Evolutionary conservation across 1,139 yeast genomes (phyloP), one percentile per base, ranked within the genome.

Genomic region (Scheffersomyces illinoinensis): DNA sequence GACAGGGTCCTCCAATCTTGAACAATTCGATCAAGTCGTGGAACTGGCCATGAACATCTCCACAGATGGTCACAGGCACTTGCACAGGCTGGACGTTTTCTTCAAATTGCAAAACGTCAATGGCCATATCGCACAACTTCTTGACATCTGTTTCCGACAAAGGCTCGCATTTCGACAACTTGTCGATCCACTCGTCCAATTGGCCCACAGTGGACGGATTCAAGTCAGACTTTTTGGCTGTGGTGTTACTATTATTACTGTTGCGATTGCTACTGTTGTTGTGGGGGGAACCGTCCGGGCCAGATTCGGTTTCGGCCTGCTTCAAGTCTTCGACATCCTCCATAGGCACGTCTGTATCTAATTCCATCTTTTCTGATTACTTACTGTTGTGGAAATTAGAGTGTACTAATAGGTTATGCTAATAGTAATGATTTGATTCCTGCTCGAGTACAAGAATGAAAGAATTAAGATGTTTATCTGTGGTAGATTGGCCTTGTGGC

Each of bases 31-130:
- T 80, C 64, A 95, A 78, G 75, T 95, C 99, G 76, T 96, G 98
- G 64, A 95, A 85, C 76, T 95, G 99, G 18, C 99, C 99, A 72
- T 95, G 99, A 52, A 95, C 95, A 73, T 95, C 98, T 57, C 99
- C 99, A 77, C 99, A 96, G 56, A 95, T 91, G n/a, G 98, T 93
- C 55, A 91, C 84, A 3, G 99, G 99, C 0, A 97, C 96, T 66
- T 89, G 91, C 52, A 95, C 97, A 6, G 93, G 93, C 71, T 93
- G 97, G 54, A 95, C 97, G 72, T 96, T 95, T 64, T 93, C 90
- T 77, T 96, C 99, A 66, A 86, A 88, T 71, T 93, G 93, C 66
- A 95, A 81, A 52, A 95, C 88, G 64, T 95, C 98, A 68, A 92
- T 91, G n/a, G 97, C 97, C 84, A 90, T 89, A 60, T 85, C 84